Conservation (phyloP, 2,329 filamentous ascomycete species). For the Pestalotiopsis sp. region DNA sequence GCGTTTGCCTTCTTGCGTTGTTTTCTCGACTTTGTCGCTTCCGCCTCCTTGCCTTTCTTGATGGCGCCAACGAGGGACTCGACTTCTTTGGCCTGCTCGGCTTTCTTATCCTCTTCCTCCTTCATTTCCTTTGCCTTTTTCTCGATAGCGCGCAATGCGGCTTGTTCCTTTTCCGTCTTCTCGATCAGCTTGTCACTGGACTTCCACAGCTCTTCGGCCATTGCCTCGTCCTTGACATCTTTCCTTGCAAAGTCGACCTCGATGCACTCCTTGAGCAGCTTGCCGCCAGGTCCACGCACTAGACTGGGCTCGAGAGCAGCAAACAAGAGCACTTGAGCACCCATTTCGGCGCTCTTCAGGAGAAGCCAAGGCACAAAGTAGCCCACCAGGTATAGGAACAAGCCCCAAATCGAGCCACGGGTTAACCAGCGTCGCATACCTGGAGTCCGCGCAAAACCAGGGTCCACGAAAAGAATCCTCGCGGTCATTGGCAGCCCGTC, state of each 20-base stretch:
- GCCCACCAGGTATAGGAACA: constrained; percentile 74
- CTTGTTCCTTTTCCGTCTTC: constrained; percentile 77
- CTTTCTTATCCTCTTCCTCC: constrained; percentile 31
- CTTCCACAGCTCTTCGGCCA: constrained; percentile 88
- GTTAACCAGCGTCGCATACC: constrained; percentile 88
- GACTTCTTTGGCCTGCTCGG: constrained; percentile 31
- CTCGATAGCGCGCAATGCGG: constrained; percentile 42
- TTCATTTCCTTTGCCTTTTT: constrained; percentile 43
- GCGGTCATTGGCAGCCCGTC: constrained; percentile 83
- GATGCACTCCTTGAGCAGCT: constrained; percentile 86
- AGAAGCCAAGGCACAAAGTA: constrained; percentile 87
- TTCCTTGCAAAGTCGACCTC: constrained; percentile 71
- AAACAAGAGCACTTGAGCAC: constrained; percentile 83
- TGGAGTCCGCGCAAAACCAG: constrained; percentile 81
- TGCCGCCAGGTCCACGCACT: constrained; percentile 66
- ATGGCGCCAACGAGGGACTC: constrained; percentile 30
- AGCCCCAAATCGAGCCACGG: constrained; percentile 78
- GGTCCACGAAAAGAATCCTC: constrained; percentile 84
- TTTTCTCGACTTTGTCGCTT: constrained; percentile 33
- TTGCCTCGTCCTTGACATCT: constrained; percentile 77
- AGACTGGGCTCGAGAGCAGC: constrained; percentile 82
- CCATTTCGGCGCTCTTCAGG: constrained; percentile 81
- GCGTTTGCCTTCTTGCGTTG: constrained; percentile 33
- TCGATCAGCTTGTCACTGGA: constrained; percentile 85
- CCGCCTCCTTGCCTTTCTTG: constrained; percentile 36